phyloP scores from a whole-genome alignment of 163 green algal species.

The Volvox carteri region DNA sequence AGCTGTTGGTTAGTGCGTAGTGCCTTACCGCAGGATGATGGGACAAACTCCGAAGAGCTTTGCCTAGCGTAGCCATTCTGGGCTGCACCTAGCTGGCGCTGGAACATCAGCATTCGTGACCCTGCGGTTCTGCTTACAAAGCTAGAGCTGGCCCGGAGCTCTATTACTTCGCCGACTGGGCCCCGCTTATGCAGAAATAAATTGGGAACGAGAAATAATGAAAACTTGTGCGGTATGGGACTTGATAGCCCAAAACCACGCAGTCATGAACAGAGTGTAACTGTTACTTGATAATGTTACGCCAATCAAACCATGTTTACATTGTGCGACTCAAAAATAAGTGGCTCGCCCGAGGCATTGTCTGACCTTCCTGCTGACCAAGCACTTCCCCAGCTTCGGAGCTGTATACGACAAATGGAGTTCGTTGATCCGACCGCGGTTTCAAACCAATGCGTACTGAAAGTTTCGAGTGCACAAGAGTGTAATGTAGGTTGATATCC shows the following conservation, averaged over 20 bases:
- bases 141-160: not conserved
- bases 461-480: no score
- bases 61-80: not conserved
- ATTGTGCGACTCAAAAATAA: no score
- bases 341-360: no score
- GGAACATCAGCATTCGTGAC: conserved; percentile 37
- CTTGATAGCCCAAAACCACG: no score
- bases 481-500: no score
- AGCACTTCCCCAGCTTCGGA: not conserved
- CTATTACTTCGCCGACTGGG: no score
- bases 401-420: not conserved
- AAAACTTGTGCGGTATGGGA: no score
- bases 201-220: no score
- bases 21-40: conserved; percentile 14
- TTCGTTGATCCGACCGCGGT: not conserved
- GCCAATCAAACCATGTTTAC: no score
- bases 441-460: not conserved
- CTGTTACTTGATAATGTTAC: no score
- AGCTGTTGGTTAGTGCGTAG: not conserved
- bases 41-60: not conserved
- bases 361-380: not conserved
- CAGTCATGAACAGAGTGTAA: no score
- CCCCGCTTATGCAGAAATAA: no score
- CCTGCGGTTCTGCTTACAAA: not conserved
- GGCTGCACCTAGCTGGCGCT: not conserved